These are phyloP conservation scores for Chaetomium strumarium DNA, from an alignment of 2,329 filamentous ascomycete genomes.

Conservation along the genomic window DNA sequence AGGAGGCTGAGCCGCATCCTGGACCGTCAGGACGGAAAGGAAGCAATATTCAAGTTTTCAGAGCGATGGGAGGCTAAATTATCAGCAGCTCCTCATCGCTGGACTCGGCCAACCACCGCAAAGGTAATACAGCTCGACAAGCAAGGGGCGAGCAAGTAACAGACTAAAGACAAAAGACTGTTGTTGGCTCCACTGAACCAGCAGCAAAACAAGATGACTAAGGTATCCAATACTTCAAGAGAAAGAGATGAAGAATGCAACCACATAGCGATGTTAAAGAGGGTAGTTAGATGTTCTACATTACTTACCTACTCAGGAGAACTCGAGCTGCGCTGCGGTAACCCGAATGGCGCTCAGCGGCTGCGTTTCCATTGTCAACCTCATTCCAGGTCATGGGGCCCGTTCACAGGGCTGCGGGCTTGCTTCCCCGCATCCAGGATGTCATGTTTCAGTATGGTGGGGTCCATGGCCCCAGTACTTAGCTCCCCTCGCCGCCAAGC, in stretches of 20 bases:
- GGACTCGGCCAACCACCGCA: too few species aligned
- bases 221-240: too few species aligned
- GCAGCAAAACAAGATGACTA: too few species aligned
- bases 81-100: slow-evolving; percentile 7
- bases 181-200: too few species aligned
- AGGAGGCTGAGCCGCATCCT: slow-evolving; percentile 29
- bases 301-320: too few species aligned
- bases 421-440: slow-evolving; percentile 18
- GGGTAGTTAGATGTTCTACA: too few species aligned
- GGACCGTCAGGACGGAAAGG: neutral
- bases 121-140: neutral
- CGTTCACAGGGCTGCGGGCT: slow-evolving; percentile 13
- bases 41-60: neutral
- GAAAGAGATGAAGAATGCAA: too few species aligned
- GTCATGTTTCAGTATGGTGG: neutral
- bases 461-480: too few species aligned
- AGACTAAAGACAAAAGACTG: neutral
- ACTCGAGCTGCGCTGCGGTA: too few species aligned
- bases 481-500: too few species aligned
- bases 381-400: slow-evolving; percentile 14
- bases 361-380: too few species aligned
- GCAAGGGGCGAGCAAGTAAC: neutral
- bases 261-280: neutral
- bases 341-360: too few species aligned
- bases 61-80: neutral